These are phyloP conservation scores for Chalara sp. DNA, from an alignment of 2,329 filamentous ascomycete species.

Conservation along the genomic window DNA sequence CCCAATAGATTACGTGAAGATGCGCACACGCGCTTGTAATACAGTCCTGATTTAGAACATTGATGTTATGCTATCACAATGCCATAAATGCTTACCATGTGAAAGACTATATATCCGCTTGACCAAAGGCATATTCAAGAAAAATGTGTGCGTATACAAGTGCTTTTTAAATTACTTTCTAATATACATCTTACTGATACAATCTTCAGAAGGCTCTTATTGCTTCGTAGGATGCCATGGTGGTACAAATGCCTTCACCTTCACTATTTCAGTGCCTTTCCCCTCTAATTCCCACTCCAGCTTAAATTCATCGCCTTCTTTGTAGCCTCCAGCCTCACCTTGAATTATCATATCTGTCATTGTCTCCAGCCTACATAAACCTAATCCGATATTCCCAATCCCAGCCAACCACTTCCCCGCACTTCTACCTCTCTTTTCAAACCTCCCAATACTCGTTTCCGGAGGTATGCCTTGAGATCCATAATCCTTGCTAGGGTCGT, in stretches of 20 bases:
- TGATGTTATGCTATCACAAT: not conserved
- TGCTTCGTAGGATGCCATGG: slow-evolving; percentile 49
- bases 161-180: too few relatives aligned
- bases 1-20: not conserved
- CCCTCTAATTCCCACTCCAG: slow-evolving; percentile 38
- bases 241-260: slow-evolving; percentile 76
- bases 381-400: slow-evolving; percentile 80
- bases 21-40: too few relatives aligned
- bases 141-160: too few relatives aligned
- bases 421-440: slow-evolving; percentile 55
- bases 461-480: slow-evolving; percentile 24
- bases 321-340: slow-evolving; percentile 48
- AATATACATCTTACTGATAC: too few relatives aligned
- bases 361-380: slow-evolving; percentile 77
- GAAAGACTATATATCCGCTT: not conserved
- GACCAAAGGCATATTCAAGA: too few relatives aligned
- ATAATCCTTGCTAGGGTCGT: slow-evolving; percentile 32
- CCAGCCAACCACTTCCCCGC: slow-evolving; percentile 76
- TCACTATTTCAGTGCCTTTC: slow-evolving; percentile 35
- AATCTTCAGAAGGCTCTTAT: slow-evolving; percentile 1
- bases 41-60: too few relatives aligned
- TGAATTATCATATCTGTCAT: slow-evolving; percentile 79
- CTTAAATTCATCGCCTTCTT: slow-evolving; percentile 39
- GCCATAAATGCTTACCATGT: not conserved
- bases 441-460: slow-evolving; percentile 42